Conservation (phyloP, 176 grass and related monocot genomes). For the Carex scoparia region DNA sequence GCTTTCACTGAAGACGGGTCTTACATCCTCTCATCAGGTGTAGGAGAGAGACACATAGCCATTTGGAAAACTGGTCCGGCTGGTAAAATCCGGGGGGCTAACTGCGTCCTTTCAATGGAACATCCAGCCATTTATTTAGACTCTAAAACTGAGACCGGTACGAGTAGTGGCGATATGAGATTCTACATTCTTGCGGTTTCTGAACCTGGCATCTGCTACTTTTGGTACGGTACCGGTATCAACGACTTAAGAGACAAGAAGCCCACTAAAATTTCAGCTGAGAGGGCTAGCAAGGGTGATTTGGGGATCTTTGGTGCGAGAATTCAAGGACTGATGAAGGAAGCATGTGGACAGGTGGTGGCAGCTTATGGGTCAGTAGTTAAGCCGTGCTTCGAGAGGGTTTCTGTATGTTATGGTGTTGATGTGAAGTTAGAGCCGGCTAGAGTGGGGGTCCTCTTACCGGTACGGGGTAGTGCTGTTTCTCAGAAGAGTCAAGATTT, state of each 20-base stretch:
- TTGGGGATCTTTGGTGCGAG: slow-evolving; percentile 67
- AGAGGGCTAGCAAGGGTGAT: slow-evolving; percentile 37
- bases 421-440: slow-evolving; percentile 63
- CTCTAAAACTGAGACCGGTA: slow-evolving; percentile 35
- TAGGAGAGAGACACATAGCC: slow-evolving; percentile 79
- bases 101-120: slow-evolving; percentile 74
- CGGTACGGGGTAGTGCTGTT: slow-evolving; percentile 25
- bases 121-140: slow-evolving; percentile 80
- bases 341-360: slow-evolving; percentile 58
- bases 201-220: slow-evolving; percentile 75
- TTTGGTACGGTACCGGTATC: slow-evolving; percentile 65
- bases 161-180: slow-evolving; percentile 28
- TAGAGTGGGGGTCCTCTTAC: slow-evolving; percentile 76
- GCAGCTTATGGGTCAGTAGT: slow-evolving; percentile 79
- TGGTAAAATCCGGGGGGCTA: slow-evolving; percentile 55
- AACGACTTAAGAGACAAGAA: slow-evolving; percentile 57
- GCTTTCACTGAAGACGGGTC: slow-evolving; percentile 61
- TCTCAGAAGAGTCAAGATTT: slow-evolving; percentile 44
- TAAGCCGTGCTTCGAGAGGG: slow-evolving; percentile 83
- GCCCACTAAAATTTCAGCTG: slow-evolving; percentile 58
- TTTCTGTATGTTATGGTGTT: slow-evolving; percentile 53
- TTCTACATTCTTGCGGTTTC: slow-evolving; percentile 72
- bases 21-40: slow-evolving; percentile 79
- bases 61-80: slow-evolving; percentile 59
- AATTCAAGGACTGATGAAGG: slow-evolving; percentile 52